Percentiles rank a stretch among this genome's conserved stretches.
phyloP scores from a whole-genome alignment of 345 rosid genomes.

The Populus ilicifolia region DNA sequence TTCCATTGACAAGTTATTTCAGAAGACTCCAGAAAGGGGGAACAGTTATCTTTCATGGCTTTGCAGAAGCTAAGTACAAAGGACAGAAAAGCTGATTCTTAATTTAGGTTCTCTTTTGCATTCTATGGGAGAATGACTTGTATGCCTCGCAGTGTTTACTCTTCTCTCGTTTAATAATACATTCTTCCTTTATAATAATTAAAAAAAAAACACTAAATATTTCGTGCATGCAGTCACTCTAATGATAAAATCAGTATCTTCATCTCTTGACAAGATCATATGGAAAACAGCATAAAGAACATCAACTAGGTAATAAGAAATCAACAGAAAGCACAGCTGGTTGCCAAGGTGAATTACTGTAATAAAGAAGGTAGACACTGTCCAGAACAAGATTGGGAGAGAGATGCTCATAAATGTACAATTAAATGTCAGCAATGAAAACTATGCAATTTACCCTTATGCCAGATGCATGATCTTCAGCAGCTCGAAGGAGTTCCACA shows the following conservation, averaged over 20 bases:
- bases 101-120: background rate
- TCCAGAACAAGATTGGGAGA: background rate
- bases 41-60: background rate
- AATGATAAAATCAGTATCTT: background rate
- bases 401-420: background rate
- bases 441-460: conserved; percentile 60
- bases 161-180: background rate
- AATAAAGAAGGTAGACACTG: no score
- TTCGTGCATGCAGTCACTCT: background rate
- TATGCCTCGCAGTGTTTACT: background rate
- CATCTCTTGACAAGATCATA: background rate
- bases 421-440: background rate
- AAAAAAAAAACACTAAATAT: background rate
- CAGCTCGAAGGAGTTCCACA: conserved; percentile 96
- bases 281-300: background rate
- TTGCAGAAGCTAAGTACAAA: background rate
- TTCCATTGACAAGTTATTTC: background rate
- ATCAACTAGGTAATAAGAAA: background rate
- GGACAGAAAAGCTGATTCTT: background rate
- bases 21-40: background rate
- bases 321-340: background rate
- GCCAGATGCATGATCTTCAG: conserved; percentile 95
- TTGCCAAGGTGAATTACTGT: background rate
- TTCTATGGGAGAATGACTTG: background rate
- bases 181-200: background rate